Conservation (phyloP, 306 rosid genomes). For the Medicago arabica region DNA sequence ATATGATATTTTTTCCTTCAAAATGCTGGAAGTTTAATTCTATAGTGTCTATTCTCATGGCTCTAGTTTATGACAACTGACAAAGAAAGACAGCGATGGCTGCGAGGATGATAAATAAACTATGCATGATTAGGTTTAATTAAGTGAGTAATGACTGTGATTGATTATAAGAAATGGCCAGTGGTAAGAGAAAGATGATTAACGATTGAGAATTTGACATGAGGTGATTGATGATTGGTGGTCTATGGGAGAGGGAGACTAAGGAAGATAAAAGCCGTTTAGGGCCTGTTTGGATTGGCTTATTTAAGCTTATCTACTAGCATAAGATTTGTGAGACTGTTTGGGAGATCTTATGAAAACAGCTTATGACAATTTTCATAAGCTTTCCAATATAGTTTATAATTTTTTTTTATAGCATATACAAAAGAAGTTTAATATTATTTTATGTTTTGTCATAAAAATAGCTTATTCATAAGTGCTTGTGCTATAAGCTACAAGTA, state of each 20-base stretch:
- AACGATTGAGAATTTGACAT: slow-evolving; percentile 14
- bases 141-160: slow-evolving; percentile 14
- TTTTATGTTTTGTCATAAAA: too few species aligned
- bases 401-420: too few species aligned
- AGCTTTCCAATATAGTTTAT: too few species aligned
- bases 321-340: too few species aligned
- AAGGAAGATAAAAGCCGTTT: background rate
- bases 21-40: slow-evolving; percentile 16
- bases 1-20: slow-evolving; percentile 34
- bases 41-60: background rate
- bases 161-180: slow-evolving; percentile 24
- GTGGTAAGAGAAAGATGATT: slow-evolving; percentile 29
- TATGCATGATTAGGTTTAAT: slow-evolving; percentile 31
- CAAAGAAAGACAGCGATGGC: background rate
- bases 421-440: too few species aligned
- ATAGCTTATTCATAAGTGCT: too few species aligned
- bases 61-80: slow-evolving; percentile 20
- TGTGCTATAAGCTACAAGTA: too few species aligned
- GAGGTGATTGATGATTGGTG: slow-evolving; percentile 29
- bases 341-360: too few species aligned
- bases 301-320: too few species aligned
- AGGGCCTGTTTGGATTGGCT: background rate
- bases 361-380: too few species aligned
- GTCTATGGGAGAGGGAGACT: slow-evolving; percentile 38
- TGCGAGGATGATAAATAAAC: slow-evolving; percentile 32